Conservation (phyloP, 371 early-diverging fungal genomes). For the Cokeromyces recurvatus region DNA sequence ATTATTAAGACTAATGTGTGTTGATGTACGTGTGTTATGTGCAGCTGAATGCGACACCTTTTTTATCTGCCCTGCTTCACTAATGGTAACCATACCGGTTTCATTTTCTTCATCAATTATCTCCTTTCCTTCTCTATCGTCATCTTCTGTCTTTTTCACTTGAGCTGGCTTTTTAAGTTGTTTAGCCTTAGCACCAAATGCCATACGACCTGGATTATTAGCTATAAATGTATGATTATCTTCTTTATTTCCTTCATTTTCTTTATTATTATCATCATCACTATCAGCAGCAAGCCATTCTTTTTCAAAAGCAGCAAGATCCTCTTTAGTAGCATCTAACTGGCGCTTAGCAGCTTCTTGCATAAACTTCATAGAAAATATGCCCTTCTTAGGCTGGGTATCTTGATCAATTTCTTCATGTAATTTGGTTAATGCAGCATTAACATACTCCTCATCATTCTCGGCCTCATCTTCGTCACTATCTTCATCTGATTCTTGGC, state of each 20-base stretch:
- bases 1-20: too few species aligned
- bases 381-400: conserved; percentile 68
- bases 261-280: conserved; percentile 40
- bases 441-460: conserved; percentile 26
- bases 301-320: conserved; percentile 43
- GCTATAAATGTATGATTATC: conserved; percentile 26
- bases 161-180: conserved; percentile 11
- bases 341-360: conserved; percentile 67
- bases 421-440: conserved; percentile 37
- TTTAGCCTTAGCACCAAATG: conserved; percentile 44
- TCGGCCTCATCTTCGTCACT: conserved; percentile 49
- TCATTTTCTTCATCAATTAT: conserved; percentile 1
- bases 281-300: conserved; percentile 41
- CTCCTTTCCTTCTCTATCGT: conserved; percentile 2
- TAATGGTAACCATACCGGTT: conserved; percentile 25
- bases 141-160: background rate
- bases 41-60: conserved; percentile 57
- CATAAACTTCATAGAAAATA: conserved; percentile 97
- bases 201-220: conserved; percentile 60
- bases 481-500: conserved; percentile 50
- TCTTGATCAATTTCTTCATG: conserved; percentile 45
- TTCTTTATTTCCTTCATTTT: conserved; percentile 21
- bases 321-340: conserved; percentile 44
- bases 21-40: conserved; percentile 58
- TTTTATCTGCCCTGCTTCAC: conserved; percentile 56